Conservation (phyloP, 306 rosid genomes). For the Ormosia emarginata region DNA sequence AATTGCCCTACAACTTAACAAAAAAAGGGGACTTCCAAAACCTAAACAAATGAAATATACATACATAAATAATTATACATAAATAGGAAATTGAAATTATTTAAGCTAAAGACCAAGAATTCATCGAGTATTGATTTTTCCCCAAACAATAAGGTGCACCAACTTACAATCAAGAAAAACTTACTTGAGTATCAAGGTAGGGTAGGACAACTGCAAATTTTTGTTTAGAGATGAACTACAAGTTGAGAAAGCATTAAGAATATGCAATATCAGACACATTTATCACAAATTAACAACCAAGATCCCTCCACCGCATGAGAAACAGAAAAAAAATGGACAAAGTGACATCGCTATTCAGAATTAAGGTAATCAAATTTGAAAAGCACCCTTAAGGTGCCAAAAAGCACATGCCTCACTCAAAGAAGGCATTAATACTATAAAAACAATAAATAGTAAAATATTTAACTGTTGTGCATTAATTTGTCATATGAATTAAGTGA, state of each 20-base stretch:
- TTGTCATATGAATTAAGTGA: too few relatives aligned
- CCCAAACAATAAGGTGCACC: neutral
- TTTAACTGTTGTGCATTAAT: too few relatives aligned
- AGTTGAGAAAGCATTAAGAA: conserved; percentile 81
- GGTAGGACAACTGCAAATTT: conserved; percentile 67
- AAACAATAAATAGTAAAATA: too few relatives aligned
- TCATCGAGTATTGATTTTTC: neutral
- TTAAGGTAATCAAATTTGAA: too few relatives aligned
- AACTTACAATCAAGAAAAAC: conserved; percentile 19
- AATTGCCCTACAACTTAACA: neutral
- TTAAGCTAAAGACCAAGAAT: neutral
- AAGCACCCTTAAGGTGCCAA: too few relatives aligned
- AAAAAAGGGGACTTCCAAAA: neutral
- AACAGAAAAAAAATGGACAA: neutral
- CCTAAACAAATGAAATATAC: neutral
- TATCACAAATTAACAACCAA: neutral
- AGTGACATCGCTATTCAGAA: too few relatives aligned
- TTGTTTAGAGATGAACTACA: conserved; percentile 74
- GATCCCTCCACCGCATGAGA: neutral
- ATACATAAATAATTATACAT: too few relatives aligned
- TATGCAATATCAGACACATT: conserved; percentile 45
- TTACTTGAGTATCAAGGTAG: conserved; percentile 91
- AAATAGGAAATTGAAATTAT: neutral
- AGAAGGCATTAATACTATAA: too few relatives aligned
- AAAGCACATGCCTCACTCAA: too few relatives aligned